Base-by-base conservation (phyloP, 192 early-diverging fungal genomes). In the Funneliformis geosporum region DNA sequence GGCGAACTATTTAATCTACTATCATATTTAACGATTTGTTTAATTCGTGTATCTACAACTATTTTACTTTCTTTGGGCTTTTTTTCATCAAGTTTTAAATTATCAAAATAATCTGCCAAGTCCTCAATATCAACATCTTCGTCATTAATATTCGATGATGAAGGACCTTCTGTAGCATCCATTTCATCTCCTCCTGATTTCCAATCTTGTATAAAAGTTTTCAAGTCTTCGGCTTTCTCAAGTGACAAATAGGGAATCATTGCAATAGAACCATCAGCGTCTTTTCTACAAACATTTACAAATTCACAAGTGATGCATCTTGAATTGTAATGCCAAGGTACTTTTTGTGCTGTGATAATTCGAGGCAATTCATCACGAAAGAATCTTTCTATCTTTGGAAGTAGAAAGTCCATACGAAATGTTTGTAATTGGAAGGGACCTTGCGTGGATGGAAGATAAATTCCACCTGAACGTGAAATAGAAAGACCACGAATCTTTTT, bases 381-480 rank as follows among this genome's bases (percentile, higher is more conserved):
- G 60, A 82, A 82, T 16, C 60, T 67, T 43, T 82, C 81, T 16
- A 82, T 66, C 21, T 75, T 79, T 12, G 78, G 79, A 43, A 80
- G 47, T 12, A 79, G 55, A 46, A 82, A 79, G n/a, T 82, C 81
- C 16, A 80, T 46, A 70, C 81, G 81, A 79, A 82, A 82, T n/a
- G 78, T 73, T 33, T 47, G 67, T 23, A 72, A 50, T 47, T 79
- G 60, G 8, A 59, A 18, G 11, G 60, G 70, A 33, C 33, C 33
- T 33, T 33, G 33, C 33, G 33, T 33, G 33, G 33, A 33, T 12
- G 81, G 72, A 21, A 82, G 42, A 68, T 47, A 82, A 60, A 82
- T 71, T 33, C 81, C 78, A 28, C 81, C 81, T 1, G 62, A 46
- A 33, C 23, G 21, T n/a, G 79, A 70, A 12, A 82, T 46, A 27